Conservation (phyloP, 768 basidiomycete genomes). For the Heimioporus sp. region DNA sequence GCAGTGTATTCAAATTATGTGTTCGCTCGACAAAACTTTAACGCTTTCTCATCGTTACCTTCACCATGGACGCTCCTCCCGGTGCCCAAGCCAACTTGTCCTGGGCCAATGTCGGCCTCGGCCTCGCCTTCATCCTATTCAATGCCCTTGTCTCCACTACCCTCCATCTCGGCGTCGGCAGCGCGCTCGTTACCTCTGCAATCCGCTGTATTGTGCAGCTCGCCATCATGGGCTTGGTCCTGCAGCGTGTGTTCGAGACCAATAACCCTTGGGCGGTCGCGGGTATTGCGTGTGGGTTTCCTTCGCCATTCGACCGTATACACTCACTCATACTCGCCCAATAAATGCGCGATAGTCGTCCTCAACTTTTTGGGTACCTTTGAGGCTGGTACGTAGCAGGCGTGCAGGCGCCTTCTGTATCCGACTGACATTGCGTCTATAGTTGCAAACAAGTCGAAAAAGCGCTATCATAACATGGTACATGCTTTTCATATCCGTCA, state of each 20-base stretch:
- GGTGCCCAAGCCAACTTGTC: conserved; percentile 36
- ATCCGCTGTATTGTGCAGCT: conserved; percentile 78
- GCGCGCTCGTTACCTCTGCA: conserved; percentile 66
- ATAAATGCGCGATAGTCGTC: conserved; percentile 41
- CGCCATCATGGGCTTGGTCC: conserved; percentile 63
- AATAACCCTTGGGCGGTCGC: conserved; percentile 73
- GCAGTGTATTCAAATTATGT: too few species aligned
- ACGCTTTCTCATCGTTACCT: background rate
- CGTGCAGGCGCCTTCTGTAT: too few species aligned
- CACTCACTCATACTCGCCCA: background rate
- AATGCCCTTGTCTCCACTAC: conserved; percentile 62
- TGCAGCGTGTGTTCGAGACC: conserved; percentile 74
- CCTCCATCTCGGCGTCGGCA: conserved; percentile 67
- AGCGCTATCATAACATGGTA: conserved; percentile 75
- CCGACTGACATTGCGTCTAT: background rate
- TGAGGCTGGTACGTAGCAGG: conserved; percentile 57
- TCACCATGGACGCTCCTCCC: conserved; percentile 31
- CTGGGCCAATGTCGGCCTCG: conserved; percentile 77
- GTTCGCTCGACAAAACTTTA: background rate
- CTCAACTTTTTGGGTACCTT: conserved; percentile 76
- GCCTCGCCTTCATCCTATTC: conserved; percentile 72
- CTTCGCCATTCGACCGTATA: background rate
- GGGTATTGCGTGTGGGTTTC: conserved; percentile 63
- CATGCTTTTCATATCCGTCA: background rate
- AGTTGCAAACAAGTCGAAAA: conserved; percentile 80